Evolutionary conservation across 2,329 filamentous ascomycete species (phyloP).

Genomic region (Diaporthe sp.): DNA sequence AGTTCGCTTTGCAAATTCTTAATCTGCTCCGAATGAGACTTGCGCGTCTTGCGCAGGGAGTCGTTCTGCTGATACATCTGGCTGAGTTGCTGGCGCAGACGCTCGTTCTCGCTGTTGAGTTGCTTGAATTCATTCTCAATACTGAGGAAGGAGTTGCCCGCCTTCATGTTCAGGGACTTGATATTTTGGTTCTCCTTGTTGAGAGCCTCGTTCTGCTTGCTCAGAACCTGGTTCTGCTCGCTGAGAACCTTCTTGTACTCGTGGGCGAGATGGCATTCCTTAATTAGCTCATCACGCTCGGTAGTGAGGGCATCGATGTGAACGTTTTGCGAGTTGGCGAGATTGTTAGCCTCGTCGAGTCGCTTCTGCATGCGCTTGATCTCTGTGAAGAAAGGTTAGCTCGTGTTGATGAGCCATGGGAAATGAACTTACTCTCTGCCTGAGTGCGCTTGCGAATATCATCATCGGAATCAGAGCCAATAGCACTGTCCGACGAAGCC

Average conservation of each 20-base stretch:
- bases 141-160: not conserved
- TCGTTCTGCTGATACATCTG: slow-evolving; percentile 45
- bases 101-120: slow-evolving; percentile 47
- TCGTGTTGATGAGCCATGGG: slow-evolving; percentile 32
- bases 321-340: slow-evolving; percentile 72
- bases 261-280: slow-evolving; percentile 31
- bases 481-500: slow-evolving; percentile 56
- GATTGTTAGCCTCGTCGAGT: slow-evolving; percentile 72
- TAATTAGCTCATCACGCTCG: slow-evolving; percentile 66
- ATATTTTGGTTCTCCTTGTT: slow-evolving; percentile 60
- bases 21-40: slow-evolving; percentile 26
- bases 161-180: slow-evolving; percentile 19
- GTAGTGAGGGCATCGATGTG: slow-evolving; percentile 72
- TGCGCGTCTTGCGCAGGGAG: slow-evolving; percentile 44
- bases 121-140: slow-evolving; percentile 29
- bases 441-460: slow-evolving; percentile 61
- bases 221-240: slow-evolving; percentile 57
- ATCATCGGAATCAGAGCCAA: slow-evolving; percentile 57
- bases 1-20: slow-evolving; percentile 34
- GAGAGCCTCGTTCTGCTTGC: slow-evolving; percentile 57
- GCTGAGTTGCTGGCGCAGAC: slow-evolving; percentile 48
- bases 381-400: slow-evolving; percentile 48
- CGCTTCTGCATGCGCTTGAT: slow-evolving; percentile 71
- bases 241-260: slow-evolving; percentile 55
- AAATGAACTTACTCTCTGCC: slow-evolving; percentile 65